These are phyloP conservation scores for Candida sojae DNA, from an alignment of 1,139 yeast genomes.

Conservation along the genomic window DNA sequence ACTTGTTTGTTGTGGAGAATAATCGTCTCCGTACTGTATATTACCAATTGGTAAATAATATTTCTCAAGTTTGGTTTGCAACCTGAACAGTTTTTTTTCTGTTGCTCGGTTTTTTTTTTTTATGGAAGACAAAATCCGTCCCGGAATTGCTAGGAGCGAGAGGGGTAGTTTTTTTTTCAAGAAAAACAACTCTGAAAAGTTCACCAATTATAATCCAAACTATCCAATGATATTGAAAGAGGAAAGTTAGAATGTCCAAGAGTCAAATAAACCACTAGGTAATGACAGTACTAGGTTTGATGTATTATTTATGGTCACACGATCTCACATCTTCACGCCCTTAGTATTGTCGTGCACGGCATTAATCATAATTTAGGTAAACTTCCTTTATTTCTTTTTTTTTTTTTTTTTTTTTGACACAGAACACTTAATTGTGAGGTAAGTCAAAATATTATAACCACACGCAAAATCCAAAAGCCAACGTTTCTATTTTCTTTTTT, in stretches of 20 bases:
- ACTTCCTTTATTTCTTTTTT: too few species aligned
- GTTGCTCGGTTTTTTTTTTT: background rate
- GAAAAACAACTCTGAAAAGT: too few species aligned
- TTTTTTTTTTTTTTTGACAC: background rate
- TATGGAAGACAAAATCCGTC: background rate
- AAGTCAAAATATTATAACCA: background rate
- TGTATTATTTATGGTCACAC: too few species aligned
- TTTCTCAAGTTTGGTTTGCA: background rate
- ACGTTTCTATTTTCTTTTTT: constrained; percentile 1
- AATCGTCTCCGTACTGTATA: too few species aligned
- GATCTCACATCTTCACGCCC: too few species aligned
- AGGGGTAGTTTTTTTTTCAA: background rate
- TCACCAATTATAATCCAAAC: too few species aligned
- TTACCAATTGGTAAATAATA: background rate
- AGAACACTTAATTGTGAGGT: background rate
- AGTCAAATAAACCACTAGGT: too few species aligned
- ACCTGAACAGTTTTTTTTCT: background rate
- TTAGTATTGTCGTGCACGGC: background rate
- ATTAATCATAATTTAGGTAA: background rate
- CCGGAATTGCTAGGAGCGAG: background rate
- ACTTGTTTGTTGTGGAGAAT: too few species aligned
- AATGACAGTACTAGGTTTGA: too few species aligned
- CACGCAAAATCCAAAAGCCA: background rate
- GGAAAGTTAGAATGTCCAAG: too few species aligned
- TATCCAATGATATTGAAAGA: too few species aligned